Percentiles rank a stretch among this genome's conserved stretches.
Evolutionary conservation across 1,139 yeast genomes (phyloP).

Genomic region (Pichia sp.): DNA sequence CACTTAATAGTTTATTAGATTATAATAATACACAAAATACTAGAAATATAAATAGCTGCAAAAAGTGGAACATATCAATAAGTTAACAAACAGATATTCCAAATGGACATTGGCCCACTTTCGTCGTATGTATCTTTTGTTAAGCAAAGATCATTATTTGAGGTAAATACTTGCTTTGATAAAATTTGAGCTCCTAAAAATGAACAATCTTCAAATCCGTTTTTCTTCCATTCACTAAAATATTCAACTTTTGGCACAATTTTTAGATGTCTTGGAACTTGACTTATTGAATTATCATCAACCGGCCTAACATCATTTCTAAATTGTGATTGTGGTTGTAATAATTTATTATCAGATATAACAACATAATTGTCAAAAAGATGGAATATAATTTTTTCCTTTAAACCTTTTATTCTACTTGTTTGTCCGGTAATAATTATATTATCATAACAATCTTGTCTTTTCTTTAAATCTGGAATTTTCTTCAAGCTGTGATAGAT

Average conservation of each 20-base stretch:
- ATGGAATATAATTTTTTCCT: slow-evolving; percentile 58
- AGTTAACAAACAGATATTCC: slow-evolving; percentile 35
- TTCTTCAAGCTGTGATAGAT: slow-evolving; percentile 48
- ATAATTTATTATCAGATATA: slow-evolving; percentile 32
- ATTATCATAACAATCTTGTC: slow-evolving; percentile 86
- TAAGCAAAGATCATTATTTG: slow-evolving; percentile 59
- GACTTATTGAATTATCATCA: slow-evolving; percentile 32
- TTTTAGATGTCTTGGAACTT: slow-evolving; percentile 71
- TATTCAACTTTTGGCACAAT: slow-evolving; percentile 77
- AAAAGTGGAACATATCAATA: too few species aligned
- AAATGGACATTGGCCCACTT: slow-evolving; percentile 66
- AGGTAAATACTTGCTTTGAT: slow-evolving; percentile 70
- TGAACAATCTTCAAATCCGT: slow-evolving; percentile 65
- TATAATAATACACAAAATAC: slow-evolving; percentile 1
- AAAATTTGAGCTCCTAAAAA: slow-evolving; percentile 87
- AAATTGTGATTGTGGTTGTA: slow-evolving; percentile 25
- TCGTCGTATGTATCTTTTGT: slow-evolving; percentile 70
- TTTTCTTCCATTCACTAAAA: slow-evolving; percentile 91
- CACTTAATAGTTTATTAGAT: neutral
- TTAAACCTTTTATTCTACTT: slow-evolving; percentile 65
- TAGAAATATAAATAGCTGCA: neutral
- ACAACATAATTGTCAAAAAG: slow-evolving; percentile 49
- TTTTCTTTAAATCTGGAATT: slow-evolving; percentile 60
- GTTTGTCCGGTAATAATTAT: slow-evolving; percentile 75
- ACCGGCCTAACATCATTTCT: slow-evolving; percentile 27